Conservation (phyloP, 2,329 filamentous ascomycete genomes). For the Colletotrichum lentis region DNA sequence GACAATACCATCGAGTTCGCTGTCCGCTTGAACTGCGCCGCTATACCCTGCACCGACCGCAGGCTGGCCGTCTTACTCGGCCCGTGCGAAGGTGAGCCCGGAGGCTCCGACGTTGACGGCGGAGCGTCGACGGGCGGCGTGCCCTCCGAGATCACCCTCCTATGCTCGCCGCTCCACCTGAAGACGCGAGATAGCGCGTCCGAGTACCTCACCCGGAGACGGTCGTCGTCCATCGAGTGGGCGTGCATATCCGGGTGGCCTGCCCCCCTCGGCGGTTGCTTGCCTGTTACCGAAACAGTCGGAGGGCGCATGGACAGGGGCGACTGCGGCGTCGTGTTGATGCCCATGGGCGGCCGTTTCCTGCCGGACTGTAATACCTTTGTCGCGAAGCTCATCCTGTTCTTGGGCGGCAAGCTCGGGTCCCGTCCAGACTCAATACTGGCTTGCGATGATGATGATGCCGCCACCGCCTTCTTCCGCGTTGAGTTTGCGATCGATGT, state of each 20-base stretch:
- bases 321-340: constrained; percentile 16
- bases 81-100: constrained; percentile 10
- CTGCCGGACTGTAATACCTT: constrained; percentile 35
- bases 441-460: neutral
- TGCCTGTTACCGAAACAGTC: constrained; percentile 2
- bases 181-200: constrained; percentile 35
- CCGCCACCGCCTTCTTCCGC: neutral
- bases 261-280: neutral
- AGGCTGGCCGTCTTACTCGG: constrained; percentile 9
- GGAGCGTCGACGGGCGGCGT: constrained; percentile 1
- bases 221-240: constrained; percentile 31
- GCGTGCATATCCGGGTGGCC: constrained; percentile 17
- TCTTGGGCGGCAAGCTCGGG: constrained; percentile 9
- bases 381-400: constrained; percentile 33
- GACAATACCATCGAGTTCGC: constrained; percentile 28
- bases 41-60: constrained; percentile 32
- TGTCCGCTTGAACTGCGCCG: constrained; percentile 38
- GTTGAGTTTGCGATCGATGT: constrained; percentile 39
- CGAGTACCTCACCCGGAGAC: constrained; percentile 32
- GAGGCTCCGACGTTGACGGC: constrained; percentile 5
- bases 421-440: constrained; percentile 19
- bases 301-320: neutral
- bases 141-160: constrained; percentile 24
- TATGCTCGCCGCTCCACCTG: constrained; percentile 34
- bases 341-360: constrained; percentile 33